Conservation (phyloP, 768 basidiomycete species). For the Trametes meyenii region DNA sequence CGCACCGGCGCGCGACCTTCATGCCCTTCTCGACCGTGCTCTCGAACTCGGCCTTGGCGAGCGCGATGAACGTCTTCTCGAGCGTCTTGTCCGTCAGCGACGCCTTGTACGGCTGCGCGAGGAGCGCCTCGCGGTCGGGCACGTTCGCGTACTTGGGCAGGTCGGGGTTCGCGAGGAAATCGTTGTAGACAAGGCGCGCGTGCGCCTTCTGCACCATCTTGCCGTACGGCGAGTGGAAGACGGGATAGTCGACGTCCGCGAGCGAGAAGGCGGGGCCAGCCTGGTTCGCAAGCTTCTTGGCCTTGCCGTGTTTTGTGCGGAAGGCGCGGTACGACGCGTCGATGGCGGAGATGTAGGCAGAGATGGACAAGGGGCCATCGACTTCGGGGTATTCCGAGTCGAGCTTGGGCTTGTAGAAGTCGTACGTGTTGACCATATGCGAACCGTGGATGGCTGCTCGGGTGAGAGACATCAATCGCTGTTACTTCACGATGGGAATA, state of each 20-base stretch:
- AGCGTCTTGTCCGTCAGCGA: conserved; percentile 92
- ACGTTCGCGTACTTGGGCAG: conserved; percentile 70
- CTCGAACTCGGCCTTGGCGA: conserved; percentile 75
- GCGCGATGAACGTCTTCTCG: conserved; percentile 91
- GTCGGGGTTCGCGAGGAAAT: conserved; percentile 82
- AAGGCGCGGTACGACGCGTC: conserved; percentile 87
- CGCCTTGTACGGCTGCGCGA: conserved; percentile 65
- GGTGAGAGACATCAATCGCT: neutral
- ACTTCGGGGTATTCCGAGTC: conserved; percentile 96
- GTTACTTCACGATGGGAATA: neutral
- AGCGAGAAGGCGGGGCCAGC: conserved; percentile 62
- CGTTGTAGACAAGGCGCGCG: conserved; percentile 89
- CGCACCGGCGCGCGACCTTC: conserved; percentile 86
- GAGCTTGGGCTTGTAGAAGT: conserved; percentile 98
- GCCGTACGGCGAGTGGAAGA: conserved; percentile 98
- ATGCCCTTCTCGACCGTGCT: conserved; percentile 79
- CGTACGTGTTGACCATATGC: conserved; percentile 97
- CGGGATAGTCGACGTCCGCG: conserved; percentile 85
- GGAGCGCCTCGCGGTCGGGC: conserved; percentile 69
- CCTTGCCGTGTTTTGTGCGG: conserved; percentile 78
- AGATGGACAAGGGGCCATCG: conserved; percentile 95
- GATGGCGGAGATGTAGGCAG: conserved; percentile 92
- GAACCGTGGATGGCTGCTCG: conserved; percentile 87
- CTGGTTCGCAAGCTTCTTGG: conserved; percentile 46
- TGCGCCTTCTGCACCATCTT: conserved; percentile 98